A percentile compares a stretch with the other conserved stretches of the same genome.
These are phyloP conservation scores for Hirsutella rhossiliensis DNA, from an alignment of 2,329 filamentous ascomycete species.

Conservation along the genomic window DNA sequence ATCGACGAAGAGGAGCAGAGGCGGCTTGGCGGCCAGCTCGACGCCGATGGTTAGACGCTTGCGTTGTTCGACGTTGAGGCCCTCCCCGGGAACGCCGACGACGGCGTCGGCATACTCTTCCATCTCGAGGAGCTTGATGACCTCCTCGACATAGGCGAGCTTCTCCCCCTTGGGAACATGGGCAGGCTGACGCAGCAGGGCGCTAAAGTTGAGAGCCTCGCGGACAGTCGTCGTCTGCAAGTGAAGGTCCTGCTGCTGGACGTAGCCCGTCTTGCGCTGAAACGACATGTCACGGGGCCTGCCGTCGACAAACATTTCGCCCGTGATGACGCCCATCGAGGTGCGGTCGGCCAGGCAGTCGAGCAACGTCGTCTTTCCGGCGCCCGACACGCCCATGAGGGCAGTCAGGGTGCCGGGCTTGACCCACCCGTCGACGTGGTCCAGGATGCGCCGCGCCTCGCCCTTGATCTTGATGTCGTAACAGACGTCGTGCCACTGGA, in stretches of 20 bases:
- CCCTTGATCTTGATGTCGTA: slow-evolving; percentile 69
- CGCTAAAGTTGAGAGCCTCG: slow-evolving; percentile 79
- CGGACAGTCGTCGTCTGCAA: slow-evolving; percentile 74
- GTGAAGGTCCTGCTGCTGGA: slow-evolving; percentile 87
- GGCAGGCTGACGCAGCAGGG: slow-evolving; percentile 71
- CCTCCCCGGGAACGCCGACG: slow-evolving; percentile 82
- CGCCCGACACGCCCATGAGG: slow-evolving; percentile 83
- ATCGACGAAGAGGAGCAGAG: slow-evolving; percentile 81
- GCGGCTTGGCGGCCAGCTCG: slow-evolving; percentile 87
- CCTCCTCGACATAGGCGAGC: slow-evolving; percentile 75
- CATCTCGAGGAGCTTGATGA: slow-evolving; percentile 87
- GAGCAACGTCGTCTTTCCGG: slow-evolving; percentile 87
- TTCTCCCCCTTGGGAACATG: slow-evolving; percentile 65
- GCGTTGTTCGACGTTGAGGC: slow-evolving; percentile 59
- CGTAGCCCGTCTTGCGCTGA: slow-evolving; percentile 86
- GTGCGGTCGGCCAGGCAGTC: slow-evolving; percentile 77
- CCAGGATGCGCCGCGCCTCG: slow-evolving; percentile 62
- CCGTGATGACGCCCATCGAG: slow-evolving; percentile 79
- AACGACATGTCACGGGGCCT: slow-evolving; percentile 65
- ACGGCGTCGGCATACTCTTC: slow-evolving; percentile 80
- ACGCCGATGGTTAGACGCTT: slow-evolving; percentile 87
- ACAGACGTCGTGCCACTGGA: slow-evolving; percentile 78
- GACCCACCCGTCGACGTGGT: slow-evolving; percentile 86
- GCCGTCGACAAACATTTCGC: slow-evolving; percentile 62
- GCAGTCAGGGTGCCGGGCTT: slow-evolving; percentile 85